phyloP scores from a whole-genome alignment of 2,329 filamentous ascomycete genomes.

The Diplodia mutila region DNA sequence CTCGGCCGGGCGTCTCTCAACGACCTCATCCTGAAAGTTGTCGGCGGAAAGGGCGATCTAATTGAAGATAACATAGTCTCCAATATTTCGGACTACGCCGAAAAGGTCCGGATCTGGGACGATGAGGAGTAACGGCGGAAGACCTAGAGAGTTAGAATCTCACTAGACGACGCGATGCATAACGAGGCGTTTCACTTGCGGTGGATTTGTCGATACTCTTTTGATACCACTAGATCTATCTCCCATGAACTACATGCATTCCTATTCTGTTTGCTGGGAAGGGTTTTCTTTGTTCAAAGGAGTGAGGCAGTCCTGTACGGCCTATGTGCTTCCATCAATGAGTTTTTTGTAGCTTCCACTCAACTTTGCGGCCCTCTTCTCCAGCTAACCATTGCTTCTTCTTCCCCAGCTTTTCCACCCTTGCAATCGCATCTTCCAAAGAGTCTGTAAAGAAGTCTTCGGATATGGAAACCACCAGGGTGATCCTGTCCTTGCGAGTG shows the following conservation, averaged over 20 bases:
- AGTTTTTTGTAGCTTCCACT: not conserved
- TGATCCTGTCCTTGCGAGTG: slow-evolving; percentile 6
- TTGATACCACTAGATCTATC: slow-evolving; percentile 18
- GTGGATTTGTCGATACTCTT: not conserved
- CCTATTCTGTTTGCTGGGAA: not conserved
- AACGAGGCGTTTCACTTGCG: slow-evolving; percentile 8
- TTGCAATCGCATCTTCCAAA: slow-evolving; percentile 36
- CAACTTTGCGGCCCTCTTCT: slow-evolving; percentile 4
- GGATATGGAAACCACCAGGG: slow-evolving; percentile 37
- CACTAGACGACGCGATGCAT: slow-evolving; percentile 12
- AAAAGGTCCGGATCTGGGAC: slow-evolving; percentile 81
- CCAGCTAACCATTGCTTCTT: slow-evolving; percentile 42
- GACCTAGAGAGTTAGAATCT: not conserved
- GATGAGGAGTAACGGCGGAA: slow-evolving; percentile 32
- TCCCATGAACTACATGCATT: not conserved
- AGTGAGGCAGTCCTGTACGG: too few relatives aligned
- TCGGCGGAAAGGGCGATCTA: slow-evolving; percentile 78
- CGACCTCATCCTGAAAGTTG: slow-evolving; percentile 84
- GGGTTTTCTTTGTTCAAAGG: too few relatives aligned
- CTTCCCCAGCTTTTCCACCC: slow-evolving; percentile 44
- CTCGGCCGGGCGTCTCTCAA: slow-evolving; percentile 86
- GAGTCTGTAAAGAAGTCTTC: slow-evolving; percentile 37
- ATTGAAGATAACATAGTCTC: slow-evolving; percentile 80
- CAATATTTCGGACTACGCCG: slow-evolving; percentile 80
- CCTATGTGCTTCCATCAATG: not conserved